Evolutionary conservation across 805 yeast genomes (phyloP), one percentile per base, ranked within the genome.

Genomic region (Starmerella stigmatis): DNA sequence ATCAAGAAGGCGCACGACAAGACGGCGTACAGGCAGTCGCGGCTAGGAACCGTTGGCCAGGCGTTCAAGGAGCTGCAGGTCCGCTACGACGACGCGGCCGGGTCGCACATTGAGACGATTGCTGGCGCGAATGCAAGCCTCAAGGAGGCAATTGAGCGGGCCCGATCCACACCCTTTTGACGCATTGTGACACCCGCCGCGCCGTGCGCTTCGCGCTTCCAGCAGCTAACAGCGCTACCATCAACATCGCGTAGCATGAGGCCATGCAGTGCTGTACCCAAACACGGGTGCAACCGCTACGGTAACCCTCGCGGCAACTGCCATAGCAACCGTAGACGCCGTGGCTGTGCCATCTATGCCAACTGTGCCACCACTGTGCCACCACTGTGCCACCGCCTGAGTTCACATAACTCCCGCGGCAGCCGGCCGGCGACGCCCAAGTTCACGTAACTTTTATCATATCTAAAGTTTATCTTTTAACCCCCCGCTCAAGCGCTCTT

Each of bases 401-500:
- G n/a, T n/a, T n/a, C n/a, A n/a, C n/a, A n/a, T n/a, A n/a, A n/a
- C n/a, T n/a, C n/a, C n/a, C n/a, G n/a, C n/a, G n/a, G n/a, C n/a
- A n/a, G n/a, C n/a, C n/a, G n/a, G n/a, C n/a, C n/a, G n/a, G n/a
- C n/a, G n/a, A n/a, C n/a, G n/a, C n/a, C n/a, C n/a, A n/a, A n/a
- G n/a, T n/a, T n/a, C n/a, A n/a, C n/a, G n/a, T 25, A 23, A 20
- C 9, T 22, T 34, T 26, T 41, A 21, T 41, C 27, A 11, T 34
- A 26, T 41, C 27, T 41, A 30, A 13, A 26, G 21, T 17, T n/a
- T 22, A 32, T 16, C 6, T 41, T 34, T 29, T 13, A 21, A 25
- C 25, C 21, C 26, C 11, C 10, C 29, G 26, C 23, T 44, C 47
- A 42, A 29, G 54, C 53, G 48, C 49, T 47, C 54, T 56, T 57